Base-by-base conservation (phyloP, 2,329 filamentous ascomycete species). In the Fusarium abutilonis region DNA sequence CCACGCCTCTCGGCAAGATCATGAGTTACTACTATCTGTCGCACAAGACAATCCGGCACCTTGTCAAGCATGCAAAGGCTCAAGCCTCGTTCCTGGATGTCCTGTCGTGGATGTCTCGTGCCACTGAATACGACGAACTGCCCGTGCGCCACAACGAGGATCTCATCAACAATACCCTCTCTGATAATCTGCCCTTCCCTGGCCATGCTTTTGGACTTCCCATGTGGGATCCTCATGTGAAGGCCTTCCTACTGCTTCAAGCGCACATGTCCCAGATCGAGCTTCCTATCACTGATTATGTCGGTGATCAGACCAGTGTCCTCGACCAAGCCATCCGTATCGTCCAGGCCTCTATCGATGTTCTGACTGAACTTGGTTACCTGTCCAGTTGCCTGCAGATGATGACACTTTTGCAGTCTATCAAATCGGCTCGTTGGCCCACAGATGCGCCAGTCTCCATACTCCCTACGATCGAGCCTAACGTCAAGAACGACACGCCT, bases 1-100 rank as follows among this genome's bases (percentile, higher is more conserved):
- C 94, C 1, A 98, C 95, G 0, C 89, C 94, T 0, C 84, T 98
- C 7, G 95, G 95, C 70, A 97, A 97, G 80, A 98, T 99, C 72
- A 97, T 98, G 92, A 96, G 91, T 75, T 99, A 98, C 82, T 99
- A 99, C 82, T 99, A 99, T 73, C 88, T 95, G 43, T 96, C 93
- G 0, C 95, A 99, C 79, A 91, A 91, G 77, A 99, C 95, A 0
- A 93, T 99, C 70, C 91, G 95, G 1, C 89, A 92, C 70, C 85
- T 99, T 7, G 86, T 91, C 63, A 83, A 86, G 42, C 85, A 94
- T 66, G 91, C 90, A 21, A 94, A 91, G 70, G 84, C 87, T 0
- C 79, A 88, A 15, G 92, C 91, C 2, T 86, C 84, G 1, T 96
- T 99, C 73, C 83, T 89, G 10, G 91, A 98, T 65, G 92, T 88